A percentile compares a stretch with the other conserved stretches of the same genome.
These are phyloP conservation scores for Neurospora pannonica DNA, from an alignment of 495 filamentous ascomycete species.

Conservation along the genomic window DNA sequence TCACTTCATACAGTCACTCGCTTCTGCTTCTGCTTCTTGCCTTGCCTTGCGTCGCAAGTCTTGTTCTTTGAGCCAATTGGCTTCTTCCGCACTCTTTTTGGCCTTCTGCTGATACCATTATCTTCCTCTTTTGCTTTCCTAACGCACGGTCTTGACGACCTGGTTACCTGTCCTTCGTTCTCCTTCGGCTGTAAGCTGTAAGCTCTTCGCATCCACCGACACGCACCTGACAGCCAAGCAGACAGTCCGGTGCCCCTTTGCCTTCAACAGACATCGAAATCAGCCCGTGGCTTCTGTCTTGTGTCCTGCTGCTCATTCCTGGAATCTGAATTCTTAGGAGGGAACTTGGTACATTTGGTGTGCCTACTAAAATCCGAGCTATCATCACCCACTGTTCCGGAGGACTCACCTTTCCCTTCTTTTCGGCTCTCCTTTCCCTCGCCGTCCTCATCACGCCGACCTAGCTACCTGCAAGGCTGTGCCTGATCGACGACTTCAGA, in stretches of 20 bases:
- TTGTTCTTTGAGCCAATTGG: neutral
- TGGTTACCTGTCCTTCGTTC: conserved; percentile 1
- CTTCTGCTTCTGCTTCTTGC: neutral
- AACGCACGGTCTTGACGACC: conserved; percentile 19
- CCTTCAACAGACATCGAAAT: neutral
- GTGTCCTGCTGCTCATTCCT: neutral
- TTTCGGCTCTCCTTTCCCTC: neutral
- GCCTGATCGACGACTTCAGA: conserved; percentile 30
- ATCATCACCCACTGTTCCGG: conserved; percentile 1
- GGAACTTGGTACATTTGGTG: neutral
- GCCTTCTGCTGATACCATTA: neutral
- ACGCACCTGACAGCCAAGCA: neutral
- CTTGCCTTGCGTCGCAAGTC: neutral
- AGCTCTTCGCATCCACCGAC: neutral
- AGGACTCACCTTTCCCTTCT: neutral
- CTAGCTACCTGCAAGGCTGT: conserved; percentile 10
- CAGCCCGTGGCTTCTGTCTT: neutral
- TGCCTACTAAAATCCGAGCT: conserved; percentile 8
- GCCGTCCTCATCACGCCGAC: neutral
- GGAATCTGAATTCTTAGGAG: neutral
- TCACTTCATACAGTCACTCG: neutral
- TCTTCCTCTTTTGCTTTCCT: conserved; percentile 1
- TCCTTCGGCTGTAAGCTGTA: neutral
- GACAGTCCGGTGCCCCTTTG: neutral
- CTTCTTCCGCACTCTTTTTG: neutral